Evolutionary conservation across 2,329 filamentous ascomycete genomes (phyloP), one percentile per base, ranked within the genome.

Genomic region (Sarocladium oryzae): DNA sequence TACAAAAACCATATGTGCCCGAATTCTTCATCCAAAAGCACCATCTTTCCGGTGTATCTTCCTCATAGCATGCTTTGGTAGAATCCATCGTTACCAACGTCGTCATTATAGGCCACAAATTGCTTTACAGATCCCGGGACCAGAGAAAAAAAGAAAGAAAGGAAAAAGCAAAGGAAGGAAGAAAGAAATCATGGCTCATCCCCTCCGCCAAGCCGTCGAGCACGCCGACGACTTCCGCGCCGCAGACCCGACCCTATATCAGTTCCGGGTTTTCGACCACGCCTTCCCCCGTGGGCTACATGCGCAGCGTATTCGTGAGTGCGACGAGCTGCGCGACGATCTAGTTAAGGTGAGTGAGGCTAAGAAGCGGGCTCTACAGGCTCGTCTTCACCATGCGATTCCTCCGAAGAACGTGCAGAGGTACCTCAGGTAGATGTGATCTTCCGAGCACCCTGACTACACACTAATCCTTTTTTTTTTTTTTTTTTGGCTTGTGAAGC

Each of bases 201-300:
- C 35, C n/a, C 45, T 49, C 20, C 26, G 26, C 11, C 6, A 49
- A n/a, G 30, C 26, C n/a, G 45, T 49, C 45, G 30, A 49, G 7
- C 30, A 33, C 21, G 45, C 45, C 28, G 30, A 49, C 45, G 35
- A 49, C 45, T 36, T 49, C 28, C 26, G 28, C 4, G 18, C 26
- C n/a, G 35, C 20, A 15, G 23, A 35, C 4, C 26, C 15, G 10
- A 24, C 11, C 3, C 30, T 33, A 5, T 49, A 21, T 13, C 8
- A 49, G 28, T 49, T 49, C 30, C 30, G 26, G 5, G 30, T 49
- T 24, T 49, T 49, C 45, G n/a, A 33, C 18, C 5, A n/a, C 45
- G 9, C 26, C 16, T 36, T 28, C 28, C 26, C n/a, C 26, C 11
- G 45, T 49, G 4, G 45, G 45, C 5, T 28, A n/a, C 10, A 49